Evolutionary conservation across 2,329 filamentous ascomycete genomes (phyloP).

Genomic region (Phialemoniopsis sp.): DNA sequence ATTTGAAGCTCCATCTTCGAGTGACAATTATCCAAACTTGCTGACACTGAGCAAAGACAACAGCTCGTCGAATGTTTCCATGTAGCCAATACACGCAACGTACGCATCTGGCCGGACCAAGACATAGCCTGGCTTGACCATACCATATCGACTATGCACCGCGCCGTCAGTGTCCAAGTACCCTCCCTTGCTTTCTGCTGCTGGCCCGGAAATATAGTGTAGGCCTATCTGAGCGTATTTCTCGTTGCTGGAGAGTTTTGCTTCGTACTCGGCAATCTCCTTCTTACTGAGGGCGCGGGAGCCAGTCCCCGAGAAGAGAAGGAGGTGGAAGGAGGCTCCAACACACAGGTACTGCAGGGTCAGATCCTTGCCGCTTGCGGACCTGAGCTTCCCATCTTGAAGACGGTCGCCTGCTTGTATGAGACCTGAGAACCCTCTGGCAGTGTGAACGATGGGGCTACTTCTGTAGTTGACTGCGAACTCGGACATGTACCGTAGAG

Average conservation of each 20-base stretch:
- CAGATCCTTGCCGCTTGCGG: slow-evolving; percentile 6
- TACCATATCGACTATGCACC: slow-evolving; percentile 22
- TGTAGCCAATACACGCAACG: slow-evolving; percentile 21
- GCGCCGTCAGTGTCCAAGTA: slow-evolving; percentile 16
- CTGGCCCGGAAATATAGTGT: slow-evolving; percentile 9
- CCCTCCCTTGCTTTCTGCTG: neutral
- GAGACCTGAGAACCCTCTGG: slow-evolving; percentile 20
- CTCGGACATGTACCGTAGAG: slow-evolving; percentile 33
- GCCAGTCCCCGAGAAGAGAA: slow-evolving; percentile 23
- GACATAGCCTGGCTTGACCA: slow-evolving; percentile 18
- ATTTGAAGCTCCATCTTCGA: too few relatives aligned
- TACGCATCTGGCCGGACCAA: slow-evolving; percentile 25
- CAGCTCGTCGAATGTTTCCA: slow-evolving; percentile 16
- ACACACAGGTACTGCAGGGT: slow-evolving; percentile 19
- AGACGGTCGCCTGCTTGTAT: slow-evolving; percentile 43
- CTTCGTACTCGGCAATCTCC: slow-evolving; percentile 7
- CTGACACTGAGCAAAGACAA: slow-evolving; percentile 8
- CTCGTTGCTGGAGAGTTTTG: too few relatives aligned
- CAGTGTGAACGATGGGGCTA: slow-evolving; percentile 28
- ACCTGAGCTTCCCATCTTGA: slow-evolving; percentile 27
- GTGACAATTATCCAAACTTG: too few relatives aligned
- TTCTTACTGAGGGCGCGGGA: slow-evolving; percentile 6
- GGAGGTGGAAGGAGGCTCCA: slow-evolving; percentile 19
- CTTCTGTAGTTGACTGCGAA: slow-evolving; percentile 36
- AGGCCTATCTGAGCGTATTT: too few relatives aligned